phyloP scores from a whole-genome alignment of 2,329 filamentous ascomycete genomes.

The Phaeosphaeriaceae sp. region DNA sequence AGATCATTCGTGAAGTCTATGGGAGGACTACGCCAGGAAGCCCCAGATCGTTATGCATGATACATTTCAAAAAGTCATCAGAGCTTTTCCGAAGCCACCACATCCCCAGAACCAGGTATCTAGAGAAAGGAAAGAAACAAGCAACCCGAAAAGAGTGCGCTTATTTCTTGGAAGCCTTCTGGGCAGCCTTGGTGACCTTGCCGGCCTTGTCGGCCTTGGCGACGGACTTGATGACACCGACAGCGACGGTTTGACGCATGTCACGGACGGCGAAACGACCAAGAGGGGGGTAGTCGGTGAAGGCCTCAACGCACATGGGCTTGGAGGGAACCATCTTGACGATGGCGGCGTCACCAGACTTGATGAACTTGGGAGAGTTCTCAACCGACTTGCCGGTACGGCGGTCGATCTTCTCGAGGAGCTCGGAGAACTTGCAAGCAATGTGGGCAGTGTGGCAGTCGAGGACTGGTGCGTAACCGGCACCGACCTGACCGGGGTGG shows the following conservation, averaged over 20 bases:
- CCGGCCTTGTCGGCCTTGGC: constrained; percentile 58
- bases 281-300: constrained; percentile 99
- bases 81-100: constrained; percentile 47
- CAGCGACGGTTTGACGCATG: constrained; percentile 83
- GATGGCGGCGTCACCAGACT: constrained; percentile 99
- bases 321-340: constrained; percentile 99
- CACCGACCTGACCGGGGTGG: constrained; percentile 99
- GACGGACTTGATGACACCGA: constrained; percentile 87
- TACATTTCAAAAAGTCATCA: constrained; percentile 43
- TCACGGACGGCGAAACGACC: constrained; percentile 99
- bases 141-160: constrained; percentile 37
- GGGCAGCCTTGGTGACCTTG: constrained; percentile 60
- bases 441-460: constrained; percentile 99
- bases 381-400: constrained; percentile 99
- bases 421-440: constrained; percentile 99
- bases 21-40: constrained; percentile 47
- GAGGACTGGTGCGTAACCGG: constrained; percentile 97
- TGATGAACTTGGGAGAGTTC: constrained; percentile 97
- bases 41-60: constrained; percentile 49
- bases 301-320: constrained; percentile 99
- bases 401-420: constrained; percentile 99
- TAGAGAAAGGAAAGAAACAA: constrained; percentile 45
- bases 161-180: constrained; percentile 54
- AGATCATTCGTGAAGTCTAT: constrained; percentile 50
- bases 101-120: constrained; percentile 48